These are phyloP conservation scores for Sextonia rubra DNA, from an alignment of 164 flowering plant species.

Conservation along the genomic window DNA sequence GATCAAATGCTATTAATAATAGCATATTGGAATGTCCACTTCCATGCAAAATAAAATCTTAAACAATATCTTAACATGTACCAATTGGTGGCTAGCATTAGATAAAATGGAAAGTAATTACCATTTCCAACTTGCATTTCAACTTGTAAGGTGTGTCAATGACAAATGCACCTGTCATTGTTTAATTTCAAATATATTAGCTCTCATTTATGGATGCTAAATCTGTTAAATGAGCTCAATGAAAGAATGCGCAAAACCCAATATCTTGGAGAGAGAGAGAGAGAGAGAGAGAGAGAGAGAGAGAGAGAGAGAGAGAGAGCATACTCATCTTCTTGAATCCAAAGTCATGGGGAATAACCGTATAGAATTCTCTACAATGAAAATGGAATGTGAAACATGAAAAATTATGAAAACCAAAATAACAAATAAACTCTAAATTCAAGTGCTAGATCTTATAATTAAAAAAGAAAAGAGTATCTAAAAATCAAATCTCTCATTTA, in stretches of 20 bases:
- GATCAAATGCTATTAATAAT: too few species aligned
- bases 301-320: slow-evolving; percentile 13
- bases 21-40: too few species aligned
- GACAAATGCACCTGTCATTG: slow-evolving; percentile 66
- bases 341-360: slow-evolving; percentile 93
- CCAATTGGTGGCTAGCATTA: too few species aligned
- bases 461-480: not conserved
- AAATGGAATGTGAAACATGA: slow-evolving; percentile 4
- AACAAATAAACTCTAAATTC: not conserved
- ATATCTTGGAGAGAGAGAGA: not conserved
- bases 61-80: too few species aligned
- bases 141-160: slow-evolving; percentile 81
- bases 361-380: slow-evolving; percentile 75
- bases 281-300: not conserved
- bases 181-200: slow-evolving; percentile 5
- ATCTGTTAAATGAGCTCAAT: not conserved
- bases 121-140: slow-evolving; percentile 86
- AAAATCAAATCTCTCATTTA: not conserved
- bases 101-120: slow-evolving; percentile 16
- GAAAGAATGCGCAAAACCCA: not conserved
- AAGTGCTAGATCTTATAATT: not conserved
- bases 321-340: slow-evolving; percentile 92
- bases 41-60: too few species aligned
- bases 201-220: not conserved
- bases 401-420: not conserved